phyloP scores from a whole-genome alignment of 1,284 basidiomycete genomes.

The Inonotus hispidus region DNA sequence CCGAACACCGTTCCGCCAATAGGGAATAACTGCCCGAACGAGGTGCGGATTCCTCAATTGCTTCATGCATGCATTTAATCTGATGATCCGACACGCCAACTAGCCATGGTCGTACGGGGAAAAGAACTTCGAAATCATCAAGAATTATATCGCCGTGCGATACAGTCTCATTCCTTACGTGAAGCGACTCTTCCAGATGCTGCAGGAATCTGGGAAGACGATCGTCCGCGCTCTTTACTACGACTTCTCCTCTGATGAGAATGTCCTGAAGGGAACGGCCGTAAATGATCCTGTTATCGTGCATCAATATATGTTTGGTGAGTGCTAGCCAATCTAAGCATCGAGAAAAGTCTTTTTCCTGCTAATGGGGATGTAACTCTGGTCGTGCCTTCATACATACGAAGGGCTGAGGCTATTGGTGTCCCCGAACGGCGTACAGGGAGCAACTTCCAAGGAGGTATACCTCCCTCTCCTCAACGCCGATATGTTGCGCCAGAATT shows the following conservation, averaged over 20 bases:
- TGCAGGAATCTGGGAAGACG: constrained; percentile 32
- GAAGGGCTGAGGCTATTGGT: constrained; percentile 33
- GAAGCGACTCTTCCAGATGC: constrained; percentile 31
- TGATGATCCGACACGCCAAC: background rate
- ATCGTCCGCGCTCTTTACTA: constrained; percentile 36
- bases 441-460: constrained; percentile 30
- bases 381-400: background rate
- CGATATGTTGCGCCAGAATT: constrained; percentile 21
- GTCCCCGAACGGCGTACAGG: constrained; percentile 32
- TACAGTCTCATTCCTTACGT: constrained; percentile 36
- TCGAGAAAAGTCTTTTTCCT: background rate
- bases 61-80: background rate
- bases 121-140: constrained; percentile 36
- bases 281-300: constrained; percentile 31
- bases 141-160: constrained; percentile 36
- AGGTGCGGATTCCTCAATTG: constrained; percentile 24
- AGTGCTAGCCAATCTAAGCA: background rate
- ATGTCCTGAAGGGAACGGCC: constrained; percentile 29
- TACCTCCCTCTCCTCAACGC: constrained; percentile 32
- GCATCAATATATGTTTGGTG: constrained; percentile 37
- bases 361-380: background rate
- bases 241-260: constrained; percentile 34
- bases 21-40: constrained; percentile 36
- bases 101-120: constrained; percentile 39
- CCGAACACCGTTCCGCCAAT: constrained; percentile 23